Evolutionary conservation across 139 green algal genomes (phyloP).

Genomic region (Klebsormidium nitens): DNA sequence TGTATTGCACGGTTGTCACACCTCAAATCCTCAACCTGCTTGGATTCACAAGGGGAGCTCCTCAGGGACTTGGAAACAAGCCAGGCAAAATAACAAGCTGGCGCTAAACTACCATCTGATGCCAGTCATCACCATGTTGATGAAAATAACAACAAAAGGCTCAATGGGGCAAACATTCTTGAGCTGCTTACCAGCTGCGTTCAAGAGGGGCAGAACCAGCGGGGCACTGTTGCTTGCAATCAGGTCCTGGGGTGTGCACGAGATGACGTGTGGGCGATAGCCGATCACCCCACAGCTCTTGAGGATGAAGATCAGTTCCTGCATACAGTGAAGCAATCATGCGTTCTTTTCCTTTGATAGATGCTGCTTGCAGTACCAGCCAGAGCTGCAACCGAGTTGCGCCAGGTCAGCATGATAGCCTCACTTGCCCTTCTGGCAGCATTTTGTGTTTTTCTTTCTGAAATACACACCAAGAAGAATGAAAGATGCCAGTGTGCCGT

Average conservation of each 20-base stretch:
- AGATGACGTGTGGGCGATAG: slow-evolving; percentile 25
- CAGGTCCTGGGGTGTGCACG: slow-evolving; percentile 28
- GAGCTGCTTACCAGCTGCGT: neutral
- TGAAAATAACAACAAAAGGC: neutral
- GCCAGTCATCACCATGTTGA: neutral
- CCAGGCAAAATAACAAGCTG: neutral
- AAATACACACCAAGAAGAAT: too few species aligned
- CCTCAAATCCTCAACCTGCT: too few species aligned
- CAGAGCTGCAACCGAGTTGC: too few species aligned
- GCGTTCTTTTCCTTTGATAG: too few species aligned
- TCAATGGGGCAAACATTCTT: neutral
- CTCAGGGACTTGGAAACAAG: neutral
- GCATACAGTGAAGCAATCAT: too few species aligned
- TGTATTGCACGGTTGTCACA: too few species aligned
- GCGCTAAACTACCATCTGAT: neutral
- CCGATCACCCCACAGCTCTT: slow-evolving; percentile 31
- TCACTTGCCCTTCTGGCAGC: too few species aligned
- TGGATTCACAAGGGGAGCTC: too few species aligned
- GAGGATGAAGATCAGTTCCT: slow-evolving; percentile 36
- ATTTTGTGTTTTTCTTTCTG: too few species aligned
- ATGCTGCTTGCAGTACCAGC: too few species aligned
- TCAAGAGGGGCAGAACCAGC: slow-evolving; percentile 29
- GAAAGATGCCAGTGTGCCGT: too few species aligned
- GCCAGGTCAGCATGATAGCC: too few species aligned
- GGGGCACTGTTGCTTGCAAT: slow-evolving; percentile 23